Evolutionary conservation across 768 basidiomycete genomes (phyloP).

Genomic region (Serendipita vermifera): DNA sequence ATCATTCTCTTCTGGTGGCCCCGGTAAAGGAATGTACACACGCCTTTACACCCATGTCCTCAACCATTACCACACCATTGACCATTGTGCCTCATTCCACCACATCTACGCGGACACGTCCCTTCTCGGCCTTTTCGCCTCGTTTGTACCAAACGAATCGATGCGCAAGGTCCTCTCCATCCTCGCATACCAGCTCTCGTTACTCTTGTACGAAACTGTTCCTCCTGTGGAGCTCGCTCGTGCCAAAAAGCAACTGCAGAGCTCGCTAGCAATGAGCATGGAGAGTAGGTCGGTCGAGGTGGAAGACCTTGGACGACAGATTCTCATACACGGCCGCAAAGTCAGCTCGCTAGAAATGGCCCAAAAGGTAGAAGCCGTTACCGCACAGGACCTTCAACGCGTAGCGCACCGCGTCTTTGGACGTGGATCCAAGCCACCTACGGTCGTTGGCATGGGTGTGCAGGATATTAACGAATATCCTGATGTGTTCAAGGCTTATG

Average conservation of each 20-base stretch:
- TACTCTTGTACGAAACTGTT: slow-evolving; percentile 58
- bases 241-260: slow-evolving; percentile 93
- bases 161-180: slow-evolving; percentile 61
- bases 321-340: slow-evolving; percentile 76
- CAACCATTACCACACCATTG: slow-evolving; percentile 85
- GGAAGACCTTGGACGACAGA: slow-evolving; percentile 78
- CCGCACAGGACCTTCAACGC: slow-evolving; percentile 51
- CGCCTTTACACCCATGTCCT: slow-evolving; percentile 91
- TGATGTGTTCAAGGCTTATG: slow-evolving; percentile 54
- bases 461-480: slow-evolving; percentile 61
- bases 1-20: slow-evolving; percentile 86
- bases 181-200: slow-evolving; percentile 75
- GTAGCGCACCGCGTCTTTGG: slow-evolving; percentile 71
- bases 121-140: slow-evolving; percentile 81
- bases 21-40: slow-evolving; percentile 99
- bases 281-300: slow-evolving; percentile 78
- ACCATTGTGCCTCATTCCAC: slow-evolving; percentile 94
- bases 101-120: slow-evolving; percentile 94
- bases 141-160: slow-evolving; percentile 55
- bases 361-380: slow-evolving; percentile 66
- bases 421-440: slow-evolving; percentile 38
- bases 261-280: slow-evolving; percentile 84
- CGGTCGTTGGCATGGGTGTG: slow-evolving; percentile 72
- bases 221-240: slow-evolving; percentile 59
- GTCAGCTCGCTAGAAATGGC: slow-evolving; percentile 87